These are phyloP conservation scores for Hypericum androsaemum DNA, from an alignment of 345 rosid genomes.

Conservation along the genomic window DNA sequence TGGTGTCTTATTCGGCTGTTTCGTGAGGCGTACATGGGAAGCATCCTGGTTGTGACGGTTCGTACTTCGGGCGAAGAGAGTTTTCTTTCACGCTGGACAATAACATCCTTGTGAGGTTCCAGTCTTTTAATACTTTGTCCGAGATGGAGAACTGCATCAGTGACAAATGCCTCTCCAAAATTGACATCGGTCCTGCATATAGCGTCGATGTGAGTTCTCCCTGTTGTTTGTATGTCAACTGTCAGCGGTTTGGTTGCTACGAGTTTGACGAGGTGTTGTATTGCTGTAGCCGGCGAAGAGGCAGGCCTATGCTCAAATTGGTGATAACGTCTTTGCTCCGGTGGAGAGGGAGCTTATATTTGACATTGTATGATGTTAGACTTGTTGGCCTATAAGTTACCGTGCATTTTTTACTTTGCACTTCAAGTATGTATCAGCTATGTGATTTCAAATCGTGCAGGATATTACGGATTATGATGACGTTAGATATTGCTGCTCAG, in stretches of 20 bases:
- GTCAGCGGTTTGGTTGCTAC: too few species aligned
- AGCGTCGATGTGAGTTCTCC: slow-evolving; percentile 54
- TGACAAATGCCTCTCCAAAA: slow-evolving; percentile 63
- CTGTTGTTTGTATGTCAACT: neutral
- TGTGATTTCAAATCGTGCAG: slow-evolving; percentile 25
- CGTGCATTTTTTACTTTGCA: neutral
- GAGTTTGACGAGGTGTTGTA: too few species aligned
- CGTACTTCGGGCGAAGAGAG: slow-evolving; percentile 66
- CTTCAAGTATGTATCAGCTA: slow-evolving; percentile 8
- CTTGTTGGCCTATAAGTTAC: neutral
- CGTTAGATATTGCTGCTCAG: slow-evolving; percentile 85
- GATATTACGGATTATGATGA: slow-evolving; percentile 92
- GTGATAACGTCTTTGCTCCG: slow-evolving; percentile 68
- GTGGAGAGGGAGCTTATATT: slow-evolving; percentile 84
- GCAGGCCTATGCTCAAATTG: slow-evolving; percentile 62
- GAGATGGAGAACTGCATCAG: slow-evolving; percentile 55
- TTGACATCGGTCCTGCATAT: slow-evolving; percentile 85
- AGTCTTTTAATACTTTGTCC: slow-evolving; percentile 49
- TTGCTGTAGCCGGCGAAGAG: slow-evolving; percentile 65
- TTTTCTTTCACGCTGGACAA: slow-evolving; percentile 76
- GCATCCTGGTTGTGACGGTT: slow-evolving; percentile 81
- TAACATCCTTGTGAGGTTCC: slow-evolving; percentile 65
- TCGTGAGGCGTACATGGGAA: slow-evolving; percentile 54
- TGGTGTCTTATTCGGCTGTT: neutral
- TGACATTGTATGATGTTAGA: slow-evolving; percentile 59